These are phyloP conservation scores for Rasamsonia emersonii DNA, from an alignment of 2,329 filamentous ascomycete genomes.

Conservation along the genomic window DNA sequence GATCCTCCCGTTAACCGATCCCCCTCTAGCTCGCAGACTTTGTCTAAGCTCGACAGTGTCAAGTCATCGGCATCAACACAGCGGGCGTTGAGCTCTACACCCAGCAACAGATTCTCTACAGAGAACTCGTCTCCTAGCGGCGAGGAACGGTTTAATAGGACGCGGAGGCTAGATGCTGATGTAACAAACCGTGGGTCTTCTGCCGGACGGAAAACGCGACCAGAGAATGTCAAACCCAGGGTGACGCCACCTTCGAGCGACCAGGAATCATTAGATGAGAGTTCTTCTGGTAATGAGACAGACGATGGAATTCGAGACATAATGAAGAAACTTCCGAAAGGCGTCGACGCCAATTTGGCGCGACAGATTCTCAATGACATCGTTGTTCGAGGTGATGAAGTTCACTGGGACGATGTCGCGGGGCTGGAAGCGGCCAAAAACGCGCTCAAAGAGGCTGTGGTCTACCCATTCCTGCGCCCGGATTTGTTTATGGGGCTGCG, in stretches of 20 bases:
- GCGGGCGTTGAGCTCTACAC: conserved; percentile 3
- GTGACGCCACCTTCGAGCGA: conserved; percentile 39
- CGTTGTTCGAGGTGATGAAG: conserved; percentile 85
- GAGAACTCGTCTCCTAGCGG: conserved; percentile 27
- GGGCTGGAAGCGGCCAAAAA: conserved; percentile 85
- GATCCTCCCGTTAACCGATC: conserved; percentile 8
- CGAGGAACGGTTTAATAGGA: conserved; percentile 22
- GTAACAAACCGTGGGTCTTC: conserved; percentile 3
- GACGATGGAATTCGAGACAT: conserved; percentile 55
- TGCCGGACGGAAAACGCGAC: conserved; percentile 18
- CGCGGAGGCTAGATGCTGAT: conserved; percentile 9
- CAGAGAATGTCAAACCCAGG: conserved; percentile 25
- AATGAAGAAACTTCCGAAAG: conserved; percentile 69
- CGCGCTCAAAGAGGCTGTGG: conserved; percentile 87
- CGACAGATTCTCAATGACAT: conserved; percentile 95
- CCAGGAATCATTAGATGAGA: conserved; percentile 34
- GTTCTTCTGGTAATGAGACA: conserved; percentile 40
- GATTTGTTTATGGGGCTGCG: conserved; percentile 93
- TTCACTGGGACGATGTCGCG: conserved; percentile 89
- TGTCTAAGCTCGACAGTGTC: conserved; percentile 2
- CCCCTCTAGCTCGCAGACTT: conserved; percentile 6
- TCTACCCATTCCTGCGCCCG: conserved; percentile 91
- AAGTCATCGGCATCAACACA: conserved; percentile 6
- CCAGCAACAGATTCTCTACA: conserved; percentile 6
- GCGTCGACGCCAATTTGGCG: conserved; percentile 72